Evolutionary conservation across 441 rosid genomes (phyloP), one percentile per base, ranked within the genome.

Genomic region (Daphne laureola): DNA sequence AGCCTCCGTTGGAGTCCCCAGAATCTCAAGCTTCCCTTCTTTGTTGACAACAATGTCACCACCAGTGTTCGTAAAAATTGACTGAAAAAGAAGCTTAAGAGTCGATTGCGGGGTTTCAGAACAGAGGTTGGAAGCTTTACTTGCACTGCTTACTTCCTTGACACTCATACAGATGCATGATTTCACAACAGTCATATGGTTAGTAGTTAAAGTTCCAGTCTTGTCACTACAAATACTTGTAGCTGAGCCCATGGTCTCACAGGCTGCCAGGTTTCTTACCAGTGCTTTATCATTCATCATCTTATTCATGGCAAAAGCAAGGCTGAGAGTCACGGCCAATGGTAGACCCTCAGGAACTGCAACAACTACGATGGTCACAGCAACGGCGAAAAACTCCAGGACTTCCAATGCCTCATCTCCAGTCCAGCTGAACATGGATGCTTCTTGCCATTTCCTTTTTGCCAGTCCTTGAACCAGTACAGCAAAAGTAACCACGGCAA

Each of bases 251-350:
- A 84, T 84, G 35, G 89, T 82, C 67, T 82, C 89, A 62, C 89
- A 82, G 42, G 91, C 91, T 17, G 87, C 91, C 43, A 84, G 66
- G 68, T 81, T 80, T 3, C 90, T 73, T 12, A 83, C 90, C 14
- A 83, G 84, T 5, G 90, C 86, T 62, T 74, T 83, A 55, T 83
- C 90, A 13, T 83, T 83, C 90, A 80, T 83, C 90, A 83, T 83
- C 61, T 80, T 83, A 76, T 83, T 80, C 87, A 83, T 83, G 21
- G 90, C 90, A 35, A 83, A 83, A 18, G 90, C 90, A 43, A 83
- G 84, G 15, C 90, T 83, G 55, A 83, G 69, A 1, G 86, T 83
- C 50, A 83, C 90, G 43, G 84, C 86, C 58, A 83, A 73, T 11
- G 87, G 90, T 42, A 83, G 67, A 43, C 90, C 87, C 63, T 83